Percentiles rank a stretch among this genome's conserved stretches.
Evolutionary conservation across 2,329 filamentous ascomycete species (phyloP).

Genomic region (Pseudogymnoascus sp.): DNA sequence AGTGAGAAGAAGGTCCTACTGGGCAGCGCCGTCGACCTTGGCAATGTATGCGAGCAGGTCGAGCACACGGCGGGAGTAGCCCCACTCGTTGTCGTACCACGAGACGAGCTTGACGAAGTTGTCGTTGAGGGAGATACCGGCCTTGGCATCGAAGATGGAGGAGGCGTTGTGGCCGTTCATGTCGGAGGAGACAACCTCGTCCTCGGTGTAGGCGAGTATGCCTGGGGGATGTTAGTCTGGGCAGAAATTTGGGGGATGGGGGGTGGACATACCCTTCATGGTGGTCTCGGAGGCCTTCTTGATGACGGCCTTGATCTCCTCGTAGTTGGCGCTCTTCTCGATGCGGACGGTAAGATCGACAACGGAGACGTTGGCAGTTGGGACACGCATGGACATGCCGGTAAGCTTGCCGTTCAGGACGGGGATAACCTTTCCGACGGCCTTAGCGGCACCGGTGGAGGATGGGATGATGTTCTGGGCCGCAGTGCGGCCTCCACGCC

Average conservation of each 20-base stretch:
- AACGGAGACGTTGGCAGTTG: slow-evolving; percentile 97
- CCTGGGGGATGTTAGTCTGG: slow-evolving; percentile 42
- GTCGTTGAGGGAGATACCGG: slow-evolving; percentile 95
- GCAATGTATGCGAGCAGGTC: slow-evolving; percentile 75
- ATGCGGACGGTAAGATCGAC: slow-evolving; percentile 93
- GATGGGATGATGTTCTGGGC: slow-evolving; percentile 99
- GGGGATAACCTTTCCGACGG: slow-evolving; percentile 99
- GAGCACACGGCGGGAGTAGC: slow-evolving; percentile 92
- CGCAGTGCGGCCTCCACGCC: slow-evolving; percentile 97
- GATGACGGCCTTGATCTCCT: slow-evolving; percentile 87
- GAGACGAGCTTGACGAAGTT: slow-evolving; percentile 98
- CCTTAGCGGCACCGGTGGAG: slow-evolving; percentile 99
- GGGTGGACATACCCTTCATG: slow-evolving; percentile 66
- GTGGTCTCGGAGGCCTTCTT: slow-evolving; percentile 78
- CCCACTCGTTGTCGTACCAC: slow-evolving; percentile 99
- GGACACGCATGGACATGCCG: slow-evolving; percentile 99
- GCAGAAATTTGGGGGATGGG: neutral
- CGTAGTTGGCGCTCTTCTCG: slow-evolving; percentile 82
- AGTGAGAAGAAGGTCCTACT: slow-evolving; percentile 26
- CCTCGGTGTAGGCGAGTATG: slow-evolving; percentile 91
- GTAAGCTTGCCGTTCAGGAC: slow-evolving; percentile 98
- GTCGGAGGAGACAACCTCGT: slow-evolving; percentile 91
- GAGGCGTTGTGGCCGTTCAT: slow-evolving; percentile 88
- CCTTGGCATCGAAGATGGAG: slow-evolving; percentile 99
- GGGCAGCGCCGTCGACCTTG: slow-evolving; percentile 58